Base-by-base conservation (phyloP, 2,329 filamentous ascomycete species). In the Fusarium sp. region DNA sequence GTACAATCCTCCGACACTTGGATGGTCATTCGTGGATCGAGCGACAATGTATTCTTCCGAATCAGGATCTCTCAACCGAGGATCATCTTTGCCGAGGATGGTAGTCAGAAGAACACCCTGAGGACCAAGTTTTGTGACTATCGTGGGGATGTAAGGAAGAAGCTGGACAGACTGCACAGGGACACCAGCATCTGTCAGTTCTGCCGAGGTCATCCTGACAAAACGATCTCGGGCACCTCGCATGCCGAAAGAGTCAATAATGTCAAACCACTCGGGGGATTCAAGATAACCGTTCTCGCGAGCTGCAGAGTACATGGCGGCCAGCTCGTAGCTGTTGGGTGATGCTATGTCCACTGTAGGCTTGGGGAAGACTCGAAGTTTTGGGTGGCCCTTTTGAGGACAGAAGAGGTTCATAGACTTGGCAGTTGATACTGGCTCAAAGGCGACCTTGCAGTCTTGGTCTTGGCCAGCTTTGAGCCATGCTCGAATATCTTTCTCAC, bases 341-440 rank as follows among this genome's bases (percentile, higher is more conserved):
- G 93, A 92, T 4, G 90, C 87, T 11, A 97, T 84, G 76, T 92
- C 87, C 66, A 96, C 82, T n/a, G 86, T 83, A 10, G 90, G 79
- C 20, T 80, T 76, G 2, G 87, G 93, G 81, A 83, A 95, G 61
- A 85, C 79, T 14, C 79, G 77, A 24, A 87, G 77, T 22, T 77
- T 75, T 19, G 79, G 76, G 17, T 80, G 73, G 13, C 75, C 78
- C 30, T 74, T 77, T 56, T 81, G 57, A 17, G 75, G 68, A 28
- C 80, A 80, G 79, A 96, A 96, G 7, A 94, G 82, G 10, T 88
- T 85, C 46, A 85, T 83, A 6, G 92, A 87, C 81, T 98, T 99
- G 61, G 88, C 89, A 2, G 87, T 89, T 2, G 93, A 97, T 8
- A 98, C 96, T 2, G 96, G 95, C 79, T 98, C 96, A 74, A 95